A percentile compares a stretch with the other conserved stretches of the same genome.
These are phyloP conservation scores for Sechiopsis laciniata DNA, from an alignment of 306 rosid species.

Conservation along the genomic window DNA sequence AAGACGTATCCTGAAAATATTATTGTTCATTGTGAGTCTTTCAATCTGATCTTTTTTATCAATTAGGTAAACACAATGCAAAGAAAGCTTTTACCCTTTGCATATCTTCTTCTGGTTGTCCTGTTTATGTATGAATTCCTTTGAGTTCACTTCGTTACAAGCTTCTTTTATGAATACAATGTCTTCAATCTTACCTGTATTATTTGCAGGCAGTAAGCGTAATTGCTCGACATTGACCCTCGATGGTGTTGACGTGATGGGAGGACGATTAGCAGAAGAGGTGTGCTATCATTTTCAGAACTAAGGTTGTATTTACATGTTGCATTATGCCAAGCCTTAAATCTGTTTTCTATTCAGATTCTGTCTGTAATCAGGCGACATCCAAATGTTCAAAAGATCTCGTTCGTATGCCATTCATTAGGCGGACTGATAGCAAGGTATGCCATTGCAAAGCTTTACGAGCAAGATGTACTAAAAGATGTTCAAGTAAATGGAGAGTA, in stretches of 20 bases:
- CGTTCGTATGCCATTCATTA: conserved; percentile 70
- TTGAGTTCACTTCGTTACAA: not conserved
- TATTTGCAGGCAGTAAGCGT: conserved; percentile 72
- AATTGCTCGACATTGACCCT: conserved; percentile 61
- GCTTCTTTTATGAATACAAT: conserved; percentile 17
- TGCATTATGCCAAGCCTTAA: not conserved
- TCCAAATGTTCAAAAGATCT: conserved; percentile 57
- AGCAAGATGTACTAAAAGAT: conserved; percentile 29
- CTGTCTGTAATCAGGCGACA: conserved; percentile 51
- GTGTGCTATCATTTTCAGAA: conserved; percentile 27
- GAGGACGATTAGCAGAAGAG: conserved; percentile 80
- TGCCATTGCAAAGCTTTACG: conserved; percentile 69
- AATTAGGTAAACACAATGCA: not conserved
- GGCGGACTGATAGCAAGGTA: conserved; percentile 80
- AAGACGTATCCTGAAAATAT: conserved; percentile 52
- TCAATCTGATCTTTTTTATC: not conserved
- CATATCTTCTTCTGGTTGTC: conserved; percentile 6
- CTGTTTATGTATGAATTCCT: conserved; percentile 5
- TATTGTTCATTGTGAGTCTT: conserved; percentile 69
- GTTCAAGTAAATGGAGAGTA: conserved; percentile 40
- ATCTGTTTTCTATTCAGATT: conserved; percentile 38
- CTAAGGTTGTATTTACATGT: conserved; percentile 1
- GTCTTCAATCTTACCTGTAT: conserved; percentile 18
- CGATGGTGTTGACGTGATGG: conserved; percentile 84
- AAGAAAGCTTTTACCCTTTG: not conserved